phyloP scores from a whole-genome alignment of 176 grass and related monocot species.

The Ensete glaucum region DNA sequence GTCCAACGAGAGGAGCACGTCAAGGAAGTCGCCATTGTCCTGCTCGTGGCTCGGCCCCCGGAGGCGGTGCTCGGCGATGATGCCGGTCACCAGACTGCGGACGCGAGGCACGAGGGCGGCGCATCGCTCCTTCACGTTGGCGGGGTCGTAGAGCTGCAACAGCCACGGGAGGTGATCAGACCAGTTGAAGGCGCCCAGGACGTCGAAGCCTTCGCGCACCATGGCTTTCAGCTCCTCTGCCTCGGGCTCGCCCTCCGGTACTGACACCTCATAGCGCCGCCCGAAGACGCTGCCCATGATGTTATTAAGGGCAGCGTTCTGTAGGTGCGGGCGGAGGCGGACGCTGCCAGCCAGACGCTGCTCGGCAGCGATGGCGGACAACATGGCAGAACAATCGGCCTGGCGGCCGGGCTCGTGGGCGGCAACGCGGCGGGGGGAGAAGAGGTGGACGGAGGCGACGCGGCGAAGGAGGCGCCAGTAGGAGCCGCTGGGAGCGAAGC shows the following conservation, averaged over 20 bases:
- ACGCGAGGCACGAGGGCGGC: slow-evolving; percentile 43
- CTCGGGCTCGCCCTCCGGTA: not conserved
- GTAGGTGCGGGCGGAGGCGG: slow-evolving; percentile 43
- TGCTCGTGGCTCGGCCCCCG: not conserved
- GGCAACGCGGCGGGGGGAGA: slow-evolving; percentile 47
- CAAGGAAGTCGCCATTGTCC: slow-evolving; percentile 52
- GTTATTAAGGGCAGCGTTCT: slow-evolving; percentile 59
- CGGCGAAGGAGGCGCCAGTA: slow-evolving; percentile 64
- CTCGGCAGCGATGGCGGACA: slow-evolving; percentile 26
- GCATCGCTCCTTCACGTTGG: slow-evolving; percentile 36
- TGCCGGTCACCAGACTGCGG: slow-evolving; percentile 32
- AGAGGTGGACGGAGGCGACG: slow-evolving; percentile 65
- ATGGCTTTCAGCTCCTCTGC: slow-evolving; percentile 43
- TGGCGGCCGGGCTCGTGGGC: slow-evolving; percentile 53
- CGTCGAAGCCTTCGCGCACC: slow-evolving; percentile 65
- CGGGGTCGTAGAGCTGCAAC: slow-evolving; percentile 38
- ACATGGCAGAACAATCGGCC: slow-evolving; percentile 36
- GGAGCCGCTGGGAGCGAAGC: slow-evolving; percentile 5
- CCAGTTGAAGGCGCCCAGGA: slow-evolving; percentile 82
- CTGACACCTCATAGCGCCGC: slow-evolving; percentile 27
- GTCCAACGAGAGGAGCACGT: slow-evolving; percentile 56
- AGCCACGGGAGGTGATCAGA: slow-evolving; percentile 73
- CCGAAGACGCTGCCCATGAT: slow-evolving; percentile 81
- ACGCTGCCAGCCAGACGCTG: slow-evolving; percentile 22
- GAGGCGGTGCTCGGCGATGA: slow-evolving; percentile 44